These are phyloP conservation scores for Vinca major DNA, from an alignment of 305 asterid species.

Conservation along the genomic window DNA sequence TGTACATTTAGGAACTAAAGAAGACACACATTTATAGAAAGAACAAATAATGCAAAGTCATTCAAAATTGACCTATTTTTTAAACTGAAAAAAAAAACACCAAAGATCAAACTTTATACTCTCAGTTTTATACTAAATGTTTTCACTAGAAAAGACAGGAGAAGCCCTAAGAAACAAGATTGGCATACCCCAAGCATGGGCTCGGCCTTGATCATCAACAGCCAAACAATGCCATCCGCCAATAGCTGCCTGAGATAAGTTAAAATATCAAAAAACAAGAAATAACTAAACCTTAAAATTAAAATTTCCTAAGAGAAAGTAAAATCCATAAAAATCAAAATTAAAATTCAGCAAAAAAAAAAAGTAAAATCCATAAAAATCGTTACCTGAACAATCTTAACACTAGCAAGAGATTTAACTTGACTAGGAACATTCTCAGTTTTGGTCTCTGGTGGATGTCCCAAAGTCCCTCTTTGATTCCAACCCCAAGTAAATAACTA, in stretches of 20 bases:
- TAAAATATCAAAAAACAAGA: constrained; percentile 2
- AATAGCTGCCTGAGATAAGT: constrained; percentile 74
- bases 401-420: constrained; percentile 71
- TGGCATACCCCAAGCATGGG: constrained; percentile 90
- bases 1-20: neutral
- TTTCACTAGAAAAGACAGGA: neutral
- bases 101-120: neutral
- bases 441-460: constrained; percentile 84
- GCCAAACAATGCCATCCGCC: constrained; percentile 99
- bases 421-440: constrained; percentile 89
- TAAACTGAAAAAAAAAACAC: neutral
- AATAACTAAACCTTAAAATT: constrained; percentile 12
- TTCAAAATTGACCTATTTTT: neutral
- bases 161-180: neutral
- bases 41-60: neutral
- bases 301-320: neutral
- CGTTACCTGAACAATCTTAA: constrained; percentile 80
- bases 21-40: neutral
- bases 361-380: neutral
- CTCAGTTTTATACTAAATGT: neutral
- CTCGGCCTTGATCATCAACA: constrained; percentile 91
- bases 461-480: constrained; percentile 96
- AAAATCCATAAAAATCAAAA: constrained; percentile 1
- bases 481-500: constrained; percentile 99
- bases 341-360: neutral